These are phyloP conservation scores for Monascus purpureus DNA, from an alignment of 495 filamentous ascomycete species.

Conservation along the genomic window DNA sequence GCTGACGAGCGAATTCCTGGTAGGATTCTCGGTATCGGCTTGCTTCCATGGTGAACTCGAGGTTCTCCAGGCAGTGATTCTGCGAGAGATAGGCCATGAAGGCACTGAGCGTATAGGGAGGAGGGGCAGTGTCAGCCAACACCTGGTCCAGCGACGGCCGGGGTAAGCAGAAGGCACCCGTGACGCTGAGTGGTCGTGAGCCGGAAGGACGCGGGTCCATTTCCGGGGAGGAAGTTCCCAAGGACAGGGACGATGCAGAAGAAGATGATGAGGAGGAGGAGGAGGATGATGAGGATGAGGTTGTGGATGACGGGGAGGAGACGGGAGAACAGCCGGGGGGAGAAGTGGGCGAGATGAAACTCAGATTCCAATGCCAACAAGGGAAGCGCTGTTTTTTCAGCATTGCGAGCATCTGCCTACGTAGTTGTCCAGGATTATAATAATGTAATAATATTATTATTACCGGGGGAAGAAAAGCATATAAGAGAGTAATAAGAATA, in stretches of 20 bases:
- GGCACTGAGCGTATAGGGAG: constrained; percentile 83
- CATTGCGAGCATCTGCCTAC: too few relatives aligned
- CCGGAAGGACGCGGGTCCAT: constrained; percentile 28
- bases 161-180: constrained; percentile 53
- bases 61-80: constrained; percentile 91
- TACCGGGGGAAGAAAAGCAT: too few relatives aligned
- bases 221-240: constrained; percentile 33
- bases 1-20: constrained; percentile 34
- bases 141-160: constrained; percentile 79
- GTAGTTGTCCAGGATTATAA: too few relatives aligned
- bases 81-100: constrained; percentile 97
- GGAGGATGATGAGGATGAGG: constrained; percentile 2
- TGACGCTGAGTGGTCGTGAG: constrained; percentile 47
- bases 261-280: too few relatives aligned
- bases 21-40: constrained; percentile 77
- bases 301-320: constrained; percentile 1
- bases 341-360: too few relatives aligned
- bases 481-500: too few relatives aligned
- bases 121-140: constrained; percentile 69
- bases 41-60: constrained; percentile 96
- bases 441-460: too few relatives aligned
- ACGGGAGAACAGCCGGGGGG: too few relatives aligned
- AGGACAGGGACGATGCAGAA: too few relatives aligned
- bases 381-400: too few relatives aligned
- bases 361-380: too few relatives aligned